Evolutionary conservation across 805 yeast genomes (phyloP).

Genomic region (Wickerhamomyces pijperi): DNA sequence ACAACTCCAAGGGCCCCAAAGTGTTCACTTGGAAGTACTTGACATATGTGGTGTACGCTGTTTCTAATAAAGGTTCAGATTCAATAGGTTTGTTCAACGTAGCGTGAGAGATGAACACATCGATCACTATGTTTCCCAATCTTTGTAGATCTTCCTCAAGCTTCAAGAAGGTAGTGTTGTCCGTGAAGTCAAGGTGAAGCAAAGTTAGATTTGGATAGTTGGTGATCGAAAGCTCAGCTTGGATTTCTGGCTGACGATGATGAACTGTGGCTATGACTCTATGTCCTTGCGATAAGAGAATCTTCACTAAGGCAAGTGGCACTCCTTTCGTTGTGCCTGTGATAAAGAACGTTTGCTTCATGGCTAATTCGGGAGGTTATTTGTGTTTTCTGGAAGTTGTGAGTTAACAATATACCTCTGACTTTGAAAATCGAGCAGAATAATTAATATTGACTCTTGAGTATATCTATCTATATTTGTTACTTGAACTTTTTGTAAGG

Average conservation of each 20-base stretch:
- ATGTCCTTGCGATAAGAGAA: slow-evolving; percentile 7
- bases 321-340: slow-evolving; percentile 18
- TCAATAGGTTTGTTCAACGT: slow-evolving; percentile 16
- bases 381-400: no score
- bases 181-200: slow-evolving; percentile 12
- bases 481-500: no score
- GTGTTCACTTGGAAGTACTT: slow-evolving; percentile 18
- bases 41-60: slow-evolving; percentile 12
- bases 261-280: slow-evolving; percentile 18
- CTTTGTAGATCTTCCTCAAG: slow-evolving; percentile 11
- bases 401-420: no score
- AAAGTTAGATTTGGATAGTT: slow-evolving; percentile 14
- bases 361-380: no score
- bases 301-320: slow-evolving; percentile 13
- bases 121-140: slow-evolving; percentile 17
- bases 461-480: no score
- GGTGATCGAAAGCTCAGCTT: slow-evolving; percentile 11
- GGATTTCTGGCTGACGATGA: slow-evolving; percentile 1
- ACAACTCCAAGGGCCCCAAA: slow-evolving; percentile 22
- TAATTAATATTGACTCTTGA: no score
- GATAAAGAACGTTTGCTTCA: slow-evolving; percentile 15
- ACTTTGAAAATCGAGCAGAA: no score
- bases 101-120: slow-evolving; percentile 26
- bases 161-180: slow-evolving; percentile 6
- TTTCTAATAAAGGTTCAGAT: slow-evolving; percentile 8